phyloP scores from a whole-genome alignment of 768 basidiomycete genomes.

The Mycena epipterygia region DNA sequence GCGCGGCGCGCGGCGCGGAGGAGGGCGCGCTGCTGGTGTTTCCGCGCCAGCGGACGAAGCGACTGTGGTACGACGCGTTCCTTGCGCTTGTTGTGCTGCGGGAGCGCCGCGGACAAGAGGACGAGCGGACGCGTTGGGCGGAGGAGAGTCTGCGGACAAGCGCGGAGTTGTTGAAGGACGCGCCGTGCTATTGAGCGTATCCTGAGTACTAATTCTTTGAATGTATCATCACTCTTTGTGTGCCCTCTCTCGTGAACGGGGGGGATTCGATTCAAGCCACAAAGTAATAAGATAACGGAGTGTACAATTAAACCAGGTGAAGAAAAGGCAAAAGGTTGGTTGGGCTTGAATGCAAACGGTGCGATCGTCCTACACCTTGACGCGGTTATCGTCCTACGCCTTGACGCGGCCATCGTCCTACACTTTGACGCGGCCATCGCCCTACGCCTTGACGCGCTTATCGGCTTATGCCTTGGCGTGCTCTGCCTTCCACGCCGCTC shows the following conservation, averaged over 20 bases:
- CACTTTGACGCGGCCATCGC: too few species aligned
- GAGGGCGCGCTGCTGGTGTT: constrained; percentile 61
- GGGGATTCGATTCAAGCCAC: not conserved
- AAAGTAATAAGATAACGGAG: not conserved
- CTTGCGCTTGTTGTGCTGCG: constrained; percentile 67
- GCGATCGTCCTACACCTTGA: too few species aligned
- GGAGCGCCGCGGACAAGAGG: constrained; percentile 45
- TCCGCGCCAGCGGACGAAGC: constrained; percentile 79
- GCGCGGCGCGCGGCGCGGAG: constrained; percentile 58
- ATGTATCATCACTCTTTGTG: too few species aligned
- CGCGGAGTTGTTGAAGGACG: constrained; percentile 61
- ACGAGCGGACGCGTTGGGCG: constrained; percentile 55
- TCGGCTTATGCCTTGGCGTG: too few species aligned
- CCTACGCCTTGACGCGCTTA: too few species aligned
- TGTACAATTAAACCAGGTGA: not conserved
- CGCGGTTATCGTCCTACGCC: too few species aligned
- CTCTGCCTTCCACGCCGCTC: too few species aligned
- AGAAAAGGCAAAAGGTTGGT: not conserved
- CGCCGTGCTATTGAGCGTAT: constrained; percentile 58
- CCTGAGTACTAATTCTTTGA: not conserved
- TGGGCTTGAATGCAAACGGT: not conserved
- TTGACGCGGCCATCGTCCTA: too few species aligned
- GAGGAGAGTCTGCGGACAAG: constrained; percentile 54
- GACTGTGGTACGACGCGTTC: constrained; percentile 83
- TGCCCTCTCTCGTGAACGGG: not conserved